Conservation (phyloP, 2,329 filamentous ascomycete species). For the Fusarium stilboides region DNA sequence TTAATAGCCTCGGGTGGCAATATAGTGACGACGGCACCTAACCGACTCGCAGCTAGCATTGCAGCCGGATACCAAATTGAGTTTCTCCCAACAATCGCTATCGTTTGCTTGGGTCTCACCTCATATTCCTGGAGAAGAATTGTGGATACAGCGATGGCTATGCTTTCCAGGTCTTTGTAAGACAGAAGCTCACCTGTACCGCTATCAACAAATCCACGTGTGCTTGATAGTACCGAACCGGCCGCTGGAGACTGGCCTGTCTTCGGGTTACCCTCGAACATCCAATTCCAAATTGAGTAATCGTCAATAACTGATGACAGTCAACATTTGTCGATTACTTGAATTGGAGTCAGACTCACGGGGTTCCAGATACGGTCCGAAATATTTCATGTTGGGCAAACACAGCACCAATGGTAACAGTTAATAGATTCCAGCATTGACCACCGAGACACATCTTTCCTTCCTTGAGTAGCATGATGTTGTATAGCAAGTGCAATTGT, state of each 20-base stretch:
- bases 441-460: not conserved
- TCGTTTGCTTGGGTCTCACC: not conserved
- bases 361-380: not conserved
- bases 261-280: not conserved
- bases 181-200: not conserved
- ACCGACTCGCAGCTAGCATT: constrained; percentile 1
- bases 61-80: constrained; percentile 13
- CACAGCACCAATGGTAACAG: accelerated
- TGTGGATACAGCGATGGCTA: not conserved
- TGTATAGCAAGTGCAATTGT: no score
- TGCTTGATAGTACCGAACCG: not conserved
- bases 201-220: not conserved
- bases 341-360: not conserved
- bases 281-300: not conserved
- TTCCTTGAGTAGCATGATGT: not conserved
- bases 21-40: constrained; percentile 6
- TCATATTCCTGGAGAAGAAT: not conserved
- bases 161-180: not conserved
- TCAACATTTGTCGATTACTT: not conserved
- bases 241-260: not conserved
- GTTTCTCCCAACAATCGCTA: constrained; percentile 11
- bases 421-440: not conserved
- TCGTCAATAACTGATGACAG: not conserved
- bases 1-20: not conserved
- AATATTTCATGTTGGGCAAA: not conserved